phyloP scores from a whole-genome alignment of 805 yeast genomes.

The Candida vartiovaarae region DNA sequence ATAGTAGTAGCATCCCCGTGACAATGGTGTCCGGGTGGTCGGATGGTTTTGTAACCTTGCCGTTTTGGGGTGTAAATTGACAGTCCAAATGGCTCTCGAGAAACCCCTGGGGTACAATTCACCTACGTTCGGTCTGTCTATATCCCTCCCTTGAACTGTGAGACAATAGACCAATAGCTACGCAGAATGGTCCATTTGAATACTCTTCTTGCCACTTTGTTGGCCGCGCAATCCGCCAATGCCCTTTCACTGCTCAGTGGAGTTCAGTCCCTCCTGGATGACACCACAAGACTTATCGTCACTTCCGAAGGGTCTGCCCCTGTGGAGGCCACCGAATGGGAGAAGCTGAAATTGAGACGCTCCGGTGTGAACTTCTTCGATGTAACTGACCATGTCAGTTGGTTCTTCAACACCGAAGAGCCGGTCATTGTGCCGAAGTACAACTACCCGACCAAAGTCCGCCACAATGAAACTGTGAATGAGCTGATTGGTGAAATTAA shows the following conservation, averaged over 20 bases:
- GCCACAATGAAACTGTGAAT: slow-evolving; percentile 32
- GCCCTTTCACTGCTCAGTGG: background rate
- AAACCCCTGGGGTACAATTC: no score
- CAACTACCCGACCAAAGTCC: slow-evolving; percentile 44
- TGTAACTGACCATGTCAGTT: slow-evolving; percentile 39
- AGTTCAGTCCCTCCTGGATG: background rate
- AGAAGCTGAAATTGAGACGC: slow-evolving; percentile 37
- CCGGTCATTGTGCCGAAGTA: slow-evolving; percentile 24
- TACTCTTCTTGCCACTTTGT: no score
- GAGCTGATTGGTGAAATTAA: slow-evolving; percentile 39
- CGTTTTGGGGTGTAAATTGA: no score
- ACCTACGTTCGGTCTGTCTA: no score
- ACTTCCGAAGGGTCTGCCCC: slow-evolving; percentile 15
- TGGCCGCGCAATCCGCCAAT: background rate
- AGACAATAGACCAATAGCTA: no score
- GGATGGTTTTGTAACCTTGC: no score
- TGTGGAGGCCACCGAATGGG: slow-evolving; percentile 31
- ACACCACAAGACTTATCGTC: slow-evolving; percentile 10
- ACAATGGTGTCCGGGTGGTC: no score
- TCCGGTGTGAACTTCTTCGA: slow-evolving; percentile 55
- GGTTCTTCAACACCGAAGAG: slow-evolving; percentile 16
- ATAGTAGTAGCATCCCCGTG: no score
- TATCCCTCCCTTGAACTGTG: no score
- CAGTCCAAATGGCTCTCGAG: no score
- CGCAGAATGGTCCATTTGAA: no score